Base-by-base conservation (phyloP, 2,329 filamentous ascomycete species). In the Whalleya microplaca region DNA sequence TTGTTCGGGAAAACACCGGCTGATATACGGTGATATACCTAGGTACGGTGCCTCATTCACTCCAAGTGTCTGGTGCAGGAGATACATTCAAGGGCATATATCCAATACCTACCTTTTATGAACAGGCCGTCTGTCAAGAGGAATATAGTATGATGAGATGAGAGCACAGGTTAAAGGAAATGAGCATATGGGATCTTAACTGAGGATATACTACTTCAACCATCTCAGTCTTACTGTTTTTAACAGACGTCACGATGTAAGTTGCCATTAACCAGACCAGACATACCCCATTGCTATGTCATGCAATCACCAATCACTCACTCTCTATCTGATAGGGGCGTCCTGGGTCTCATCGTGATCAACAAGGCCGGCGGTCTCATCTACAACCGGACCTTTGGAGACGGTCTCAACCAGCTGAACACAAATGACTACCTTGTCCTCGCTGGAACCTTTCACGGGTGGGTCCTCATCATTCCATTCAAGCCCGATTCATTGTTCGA, bases 381-480 rank as follows among this genome's bases (percentile, higher is more conserved):
- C 76, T 99, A 96, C 81, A 94, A 98, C 77, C 91, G 92, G 67
- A 91, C 92, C 71, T 98, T 99, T 75, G 88, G 93, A 69, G 86
- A 94, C 43, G 90, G 84, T 45, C 84, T 99, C 57, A 90, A 91
- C 73, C 92, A 94, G 73, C 87, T 99, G 66, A 91, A 86, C 65
- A 94, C 91, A 66, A 99, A 99, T 73, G 95, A 99, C 80, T 96
- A 96, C 72, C 89, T 99, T 29, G 94, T 98, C 66, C 86, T 99
- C 23, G 95, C 95, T 6, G 95, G 95, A 55, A 99, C 95, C 51
- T 99, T 99, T 75, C 95, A 99, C 72, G 95, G 92, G 91, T 93
- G 78, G 61, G 76, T 69, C 32, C 64, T 71, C 18, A 64, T 29
- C 21, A 27, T 20, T 46, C 37, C 5, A 45, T 48, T 53, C 32